Conservation (phyloP, 176 grass and related monocot species). For the Lolium perenne region DNA sequence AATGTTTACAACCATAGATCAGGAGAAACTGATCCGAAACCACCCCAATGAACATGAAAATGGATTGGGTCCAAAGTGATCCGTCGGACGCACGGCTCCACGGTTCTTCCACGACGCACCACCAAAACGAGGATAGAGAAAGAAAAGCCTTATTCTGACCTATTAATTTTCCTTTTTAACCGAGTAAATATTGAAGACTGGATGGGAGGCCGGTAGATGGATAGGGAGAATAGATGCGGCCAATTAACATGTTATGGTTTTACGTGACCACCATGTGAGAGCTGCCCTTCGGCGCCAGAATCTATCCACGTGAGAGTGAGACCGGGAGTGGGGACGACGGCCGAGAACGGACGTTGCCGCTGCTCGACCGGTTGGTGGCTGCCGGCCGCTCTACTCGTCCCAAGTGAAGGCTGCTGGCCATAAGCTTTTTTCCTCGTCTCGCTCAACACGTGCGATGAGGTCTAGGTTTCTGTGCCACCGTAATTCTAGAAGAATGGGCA, state of each 20-base stretch:
- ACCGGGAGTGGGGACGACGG: neutral
- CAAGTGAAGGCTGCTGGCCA: neutral
- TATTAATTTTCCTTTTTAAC: neutral
- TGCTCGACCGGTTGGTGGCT: constrained; percentile 28
- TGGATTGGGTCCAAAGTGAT: too few species aligned
- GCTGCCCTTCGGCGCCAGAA: constrained; percentile 30
- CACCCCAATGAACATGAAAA: too few species aligned
- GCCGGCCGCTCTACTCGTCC: neutral
- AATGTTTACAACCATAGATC: too few species aligned
- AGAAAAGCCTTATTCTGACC: too few species aligned
- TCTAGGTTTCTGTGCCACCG: neutral
- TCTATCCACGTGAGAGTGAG: constrained; percentile 41
- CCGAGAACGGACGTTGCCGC: neutral
- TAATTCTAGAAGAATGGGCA: neutral
- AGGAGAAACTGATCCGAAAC: too few species aligned
- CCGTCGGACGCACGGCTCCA: too few species aligned
- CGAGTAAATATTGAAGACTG: neutral
- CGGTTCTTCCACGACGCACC: too few species aligned
- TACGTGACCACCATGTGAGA: constrained; percentile 35
- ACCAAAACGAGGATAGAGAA: too few species aligned
- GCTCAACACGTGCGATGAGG: neutral
- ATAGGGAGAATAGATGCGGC: neutral
- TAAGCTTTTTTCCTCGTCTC: neutral
- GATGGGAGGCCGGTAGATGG: neutral
- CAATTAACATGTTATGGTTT: constrained; percentile 38